These are phyloP conservation scores for Xylariales sp. DNA, from an alignment of 2,329 filamentous ascomycete genomes.

Conservation along the genomic window DNA sequence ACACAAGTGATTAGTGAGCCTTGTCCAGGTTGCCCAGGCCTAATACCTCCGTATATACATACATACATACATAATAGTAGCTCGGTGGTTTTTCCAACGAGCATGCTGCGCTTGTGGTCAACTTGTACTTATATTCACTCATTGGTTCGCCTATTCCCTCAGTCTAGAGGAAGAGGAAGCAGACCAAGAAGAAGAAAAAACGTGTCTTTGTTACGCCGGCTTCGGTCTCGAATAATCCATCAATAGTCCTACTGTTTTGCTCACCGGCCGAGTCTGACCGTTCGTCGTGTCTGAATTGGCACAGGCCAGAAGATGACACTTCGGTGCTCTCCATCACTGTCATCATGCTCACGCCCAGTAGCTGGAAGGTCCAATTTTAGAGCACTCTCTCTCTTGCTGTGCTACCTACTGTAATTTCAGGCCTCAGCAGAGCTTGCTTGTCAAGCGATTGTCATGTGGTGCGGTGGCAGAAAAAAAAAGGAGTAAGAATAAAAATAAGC, in stretches of 20 bases:
- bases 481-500: slow-evolving; percentile 31
- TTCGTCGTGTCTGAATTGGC: slow-evolving; percentile 8
- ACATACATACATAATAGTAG: no score
- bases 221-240: background rate
- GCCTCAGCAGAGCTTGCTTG: slow-evolving; percentile 14
- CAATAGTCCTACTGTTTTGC: background rate
- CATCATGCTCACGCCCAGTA: slow-evolving; percentile 18
- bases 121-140: background rate
- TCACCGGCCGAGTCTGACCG: slow-evolving; percentile 14
- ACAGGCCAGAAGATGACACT: slow-evolving; percentile 23
- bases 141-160: slow-evolving; percentile 11
- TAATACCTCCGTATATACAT: no score
- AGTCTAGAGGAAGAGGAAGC: background rate
- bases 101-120: slow-evolving; percentile 28
- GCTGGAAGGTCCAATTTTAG: slow-evolving; percentile 29
- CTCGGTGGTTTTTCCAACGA: slow-evolving; percentile 26
- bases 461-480: slow-evolving; percentile 13
- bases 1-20: slow-evolving; percentile 24
- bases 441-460: slow-evolving; percentile 10
- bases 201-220: slow-evolving; percentile 7
- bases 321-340: background rate
- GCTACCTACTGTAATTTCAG: slow-evolving; percentile 15
- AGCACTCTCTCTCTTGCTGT: slow-evolving; percentile 18
- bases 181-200: background rate
- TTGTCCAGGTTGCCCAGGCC: slow-evolving; percentile 35